Evolutionary conservation across 23 red algal genomes (phyloP).

Genomic region (Chondrus crispus): DNA sequence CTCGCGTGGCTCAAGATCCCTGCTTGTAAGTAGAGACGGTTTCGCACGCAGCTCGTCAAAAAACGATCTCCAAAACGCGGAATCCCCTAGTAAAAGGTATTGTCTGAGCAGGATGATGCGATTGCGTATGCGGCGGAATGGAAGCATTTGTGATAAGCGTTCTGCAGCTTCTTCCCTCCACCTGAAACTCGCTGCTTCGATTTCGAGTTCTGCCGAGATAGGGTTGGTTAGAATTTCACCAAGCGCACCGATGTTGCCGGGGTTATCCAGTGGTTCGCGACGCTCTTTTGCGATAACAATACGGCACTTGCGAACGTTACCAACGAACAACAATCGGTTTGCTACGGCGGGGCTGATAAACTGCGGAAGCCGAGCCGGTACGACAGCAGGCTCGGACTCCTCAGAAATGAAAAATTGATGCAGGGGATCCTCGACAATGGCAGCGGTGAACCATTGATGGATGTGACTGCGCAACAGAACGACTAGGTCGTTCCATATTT

Average conservation of each 20-base stretch:
- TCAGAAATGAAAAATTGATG: neutral
- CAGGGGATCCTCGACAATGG: neutral
- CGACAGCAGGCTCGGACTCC: neutral
- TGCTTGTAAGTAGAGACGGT: neutral
- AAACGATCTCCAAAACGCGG: slow-evolving; percentile 43
- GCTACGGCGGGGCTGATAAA: neutral
- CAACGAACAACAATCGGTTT: neutral
- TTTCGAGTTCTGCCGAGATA: neutral
- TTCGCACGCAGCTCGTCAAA: slow-evolving; percentile 20
- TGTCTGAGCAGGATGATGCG: slow-evolving; percentile 8
- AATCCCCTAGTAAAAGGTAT: slow-evolving; percentile 27
- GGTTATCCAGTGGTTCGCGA: too few species aligned
- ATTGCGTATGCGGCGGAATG: slow-evolving; percentile 3
- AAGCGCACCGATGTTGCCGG: neutral
- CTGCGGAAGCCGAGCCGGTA: neutral
- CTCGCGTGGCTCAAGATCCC: neutral
- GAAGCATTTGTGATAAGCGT: slow-evolving; percentile 29
- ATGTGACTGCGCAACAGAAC: neutral
- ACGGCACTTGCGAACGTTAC: neutral
- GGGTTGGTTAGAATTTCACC: neutral
- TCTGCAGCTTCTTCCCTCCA: slow-evolving; percentile 21
- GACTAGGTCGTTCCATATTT: neutral
- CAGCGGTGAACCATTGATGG: neutral
- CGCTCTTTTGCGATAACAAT: neutral
- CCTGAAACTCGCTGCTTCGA: slow-evolving; percentile 20